Evolutionary conservation across 768 basidiomycete species (phyloP), one percentile per base, ranked within the genome.

Genomic region (Boletus rubroflammeus): DNA sequence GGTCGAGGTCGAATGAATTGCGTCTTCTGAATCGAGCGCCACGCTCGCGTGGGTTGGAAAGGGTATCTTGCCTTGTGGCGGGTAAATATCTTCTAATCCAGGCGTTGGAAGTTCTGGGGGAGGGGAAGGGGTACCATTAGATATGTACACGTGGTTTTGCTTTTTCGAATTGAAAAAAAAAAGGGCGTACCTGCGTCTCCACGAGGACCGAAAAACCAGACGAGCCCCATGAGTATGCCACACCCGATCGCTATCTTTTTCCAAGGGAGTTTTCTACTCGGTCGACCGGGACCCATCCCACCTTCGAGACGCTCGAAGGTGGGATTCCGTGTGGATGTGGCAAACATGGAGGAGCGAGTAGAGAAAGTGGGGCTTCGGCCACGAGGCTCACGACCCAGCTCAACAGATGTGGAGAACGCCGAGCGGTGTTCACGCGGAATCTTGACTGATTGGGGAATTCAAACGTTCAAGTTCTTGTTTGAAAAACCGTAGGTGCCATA

Each of bases 241-340:
- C 82, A 84, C 3, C 76, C 85, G 7, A 88, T 66, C 3, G 78
- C 81, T 51, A 88, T 78, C 72, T 81, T 86, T 68, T 82, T 88
- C 88, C 88, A 90, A 19, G 67, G 68, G 41, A 76, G 66, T 41
- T 61, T 72, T 58, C 56, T 73, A 47, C 66, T 55, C 23, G 57
- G 56, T 21, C 78, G 69, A 39, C 70, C 67, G 1, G 81, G 79
- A 5, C 84, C 83, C 69, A 81, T 75, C 15, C 84, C 84, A 35
- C 79, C 77, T 63, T 85, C 84, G 36, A 85, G 76, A 28, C 82
- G 78, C 53, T 84, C 83, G 65, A 83, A 85, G 65, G 76, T 74
- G 60, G 67, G 71, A 57, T 64, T 77, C 35, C 76, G 70, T 9
- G 81, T 73, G 8, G 72, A 70, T 14, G 56, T 55, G 32, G 62